Evolutionary conservation across 2,329 filamentous ascomycete genomes (phyloP).

Genomic region (Lachnellula willkommii): DNA sequence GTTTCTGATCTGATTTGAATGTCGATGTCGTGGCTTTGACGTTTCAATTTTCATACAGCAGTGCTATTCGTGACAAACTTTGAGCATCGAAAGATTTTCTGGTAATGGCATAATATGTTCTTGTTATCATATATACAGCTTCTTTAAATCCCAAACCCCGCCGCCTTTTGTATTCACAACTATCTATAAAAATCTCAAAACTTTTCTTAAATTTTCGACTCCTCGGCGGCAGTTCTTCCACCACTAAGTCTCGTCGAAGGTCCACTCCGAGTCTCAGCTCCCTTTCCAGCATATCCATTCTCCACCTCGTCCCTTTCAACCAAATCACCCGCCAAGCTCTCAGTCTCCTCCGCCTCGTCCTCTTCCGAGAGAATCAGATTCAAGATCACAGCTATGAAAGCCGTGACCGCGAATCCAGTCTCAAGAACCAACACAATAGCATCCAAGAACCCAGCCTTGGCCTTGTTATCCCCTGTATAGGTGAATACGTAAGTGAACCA

Average conservation of each 20-base stretch:
- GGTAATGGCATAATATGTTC: no score
- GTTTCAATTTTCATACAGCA: no score
- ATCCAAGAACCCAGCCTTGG: slow-evolving; percentile 67
- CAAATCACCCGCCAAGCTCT: slow-evolving; percentile 26
- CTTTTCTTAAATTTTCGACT: not conserved
- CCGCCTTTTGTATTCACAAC: no score
- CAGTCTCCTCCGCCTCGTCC: slow-evolving; percentile 54
- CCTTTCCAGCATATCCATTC: slow-evolving; percentile 1
- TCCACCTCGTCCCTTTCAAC: slow-evolving; percentile 10
- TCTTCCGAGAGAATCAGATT: slow-evolving; percentile 72
- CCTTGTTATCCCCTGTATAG: slow-evolving; percentile 61
- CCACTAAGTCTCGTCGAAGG: not conserved
- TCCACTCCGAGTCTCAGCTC: not conserved
- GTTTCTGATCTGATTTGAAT: no score
- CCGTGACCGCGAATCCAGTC: slow-evolving; percentile 71
- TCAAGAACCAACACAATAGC: slow-evolving; percentile 69
- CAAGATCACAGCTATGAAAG: slow-evolving; percentile 64
- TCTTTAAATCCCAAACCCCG: no score
- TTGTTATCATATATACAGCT: no score
- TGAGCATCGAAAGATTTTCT: no score
- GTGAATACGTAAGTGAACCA: slow-evolving; percentile 71
- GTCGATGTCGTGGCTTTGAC: no score
- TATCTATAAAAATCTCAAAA: not conserved
- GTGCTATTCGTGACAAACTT: no score
- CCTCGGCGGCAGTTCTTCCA: not conserved